phyloP scores from a whole-genome alignment of 768 basidiomycete genomes.

The Pleurotus sapidus region DNA sequence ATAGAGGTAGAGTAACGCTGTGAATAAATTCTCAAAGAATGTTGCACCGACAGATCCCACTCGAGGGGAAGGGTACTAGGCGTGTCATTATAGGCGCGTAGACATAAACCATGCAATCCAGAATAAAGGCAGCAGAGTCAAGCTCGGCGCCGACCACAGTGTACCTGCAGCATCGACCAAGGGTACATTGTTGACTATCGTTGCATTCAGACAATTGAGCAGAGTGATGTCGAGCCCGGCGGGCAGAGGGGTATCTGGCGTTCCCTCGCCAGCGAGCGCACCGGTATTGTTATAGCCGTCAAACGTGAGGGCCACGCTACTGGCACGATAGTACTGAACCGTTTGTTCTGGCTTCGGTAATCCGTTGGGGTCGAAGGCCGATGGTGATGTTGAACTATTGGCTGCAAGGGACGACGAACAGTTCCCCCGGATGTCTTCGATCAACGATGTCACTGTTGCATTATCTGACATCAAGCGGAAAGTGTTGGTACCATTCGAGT shows the following conservation, averaged over 20 bases:
- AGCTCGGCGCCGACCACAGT: constrained; percentile 14
- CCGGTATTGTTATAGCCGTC: constrained; percentile 69
- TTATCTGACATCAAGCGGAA: constrained; percentile 50
- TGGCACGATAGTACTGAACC: constrained; percentile 69
- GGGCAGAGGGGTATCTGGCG: constrained; percentile 50
- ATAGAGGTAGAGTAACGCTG: no score
- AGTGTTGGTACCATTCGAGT: constrained; percentile 29
- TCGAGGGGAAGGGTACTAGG: background rate
- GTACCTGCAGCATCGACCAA: constrained; percentile 39
- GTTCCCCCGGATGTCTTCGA: constrained; percentile 36
- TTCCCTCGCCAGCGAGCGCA: constrained; percentile 36
- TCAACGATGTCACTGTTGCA: constrained; percentile 40
- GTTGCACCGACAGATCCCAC: no score
- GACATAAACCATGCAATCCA: constrained; percentile 18
- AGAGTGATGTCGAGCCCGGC: constrained; percentile 44
- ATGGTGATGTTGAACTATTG: constrained; percentile 27
- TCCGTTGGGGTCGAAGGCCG: constrained; percentile 10
- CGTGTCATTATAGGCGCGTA: background rate
- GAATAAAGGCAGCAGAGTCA: constrained; percentile 18
- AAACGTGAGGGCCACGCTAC: constrained; percentile 57
- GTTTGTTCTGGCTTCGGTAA: constrained; percentile 48
- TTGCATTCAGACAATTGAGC: constrained; percentile 57
- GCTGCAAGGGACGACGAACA: constrained; percentile 36
- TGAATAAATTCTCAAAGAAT: no score
- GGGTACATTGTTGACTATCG: constrained; percentile 57